A percentile compares a stretch with the other conserved stretches of the same genome.
Conservation (phyloP, 2,329 filamentous ascomycete genomes). For the Fusarium cyanostomum region DNA sequence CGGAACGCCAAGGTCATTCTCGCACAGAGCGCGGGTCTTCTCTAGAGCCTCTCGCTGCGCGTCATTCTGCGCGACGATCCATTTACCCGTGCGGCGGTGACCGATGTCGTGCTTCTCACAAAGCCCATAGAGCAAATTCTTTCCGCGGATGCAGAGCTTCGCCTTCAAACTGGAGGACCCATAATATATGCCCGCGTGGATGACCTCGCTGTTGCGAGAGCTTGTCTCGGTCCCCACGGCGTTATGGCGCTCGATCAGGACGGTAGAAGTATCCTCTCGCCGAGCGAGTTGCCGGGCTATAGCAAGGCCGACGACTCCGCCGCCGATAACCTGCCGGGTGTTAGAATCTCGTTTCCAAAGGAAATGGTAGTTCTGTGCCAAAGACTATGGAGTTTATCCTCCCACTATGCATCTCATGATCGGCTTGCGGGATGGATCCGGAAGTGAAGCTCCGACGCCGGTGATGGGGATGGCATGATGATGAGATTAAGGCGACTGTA, state of each 20-base stretch:
- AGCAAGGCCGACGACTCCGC: constrained; percentile 79
- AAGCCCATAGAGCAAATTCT: constrained; percentile 79
- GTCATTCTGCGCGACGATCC: constrained; percentile 89
- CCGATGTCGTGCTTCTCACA: constrained; percentile 74
- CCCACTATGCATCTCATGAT: constrained; percentile 9
- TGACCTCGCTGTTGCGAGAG: constrained; percentile 92
- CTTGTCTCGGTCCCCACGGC: constrained; percentile 85
- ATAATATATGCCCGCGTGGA: constrained; percentile 96
- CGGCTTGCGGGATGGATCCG: constrained; percentile 6
- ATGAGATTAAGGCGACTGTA: not conserved
- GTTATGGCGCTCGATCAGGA: constrained; percentile 83
- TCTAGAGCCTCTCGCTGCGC: constrained; percentile 72
- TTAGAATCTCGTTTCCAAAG: not conserved
- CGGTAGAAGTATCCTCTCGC: constrained; percentile 68
- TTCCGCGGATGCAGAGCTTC: constrained; percentile 80
- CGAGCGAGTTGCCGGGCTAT: constrained; percentile 78
- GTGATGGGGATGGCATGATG: constrained; percentile 14
- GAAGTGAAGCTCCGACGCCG: constrained; percentile 12
- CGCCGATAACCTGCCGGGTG: constrained; percentile 62
- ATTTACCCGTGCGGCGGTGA: constrained; percentile 83
- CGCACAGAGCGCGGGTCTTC: constrained; percentile 58
- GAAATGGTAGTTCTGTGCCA: not conserved
- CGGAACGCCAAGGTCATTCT: constrained; percentile 64
- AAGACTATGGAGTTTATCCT: not conserved
- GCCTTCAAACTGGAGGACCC: constrained; percentile 81